A percentile compares a stretch with the other conserved stretches of the same genome.
Conservation (phyloP, 2,329 filamentous ascomycete genomes). For the Magnaporthiopsis poae region DNA sequence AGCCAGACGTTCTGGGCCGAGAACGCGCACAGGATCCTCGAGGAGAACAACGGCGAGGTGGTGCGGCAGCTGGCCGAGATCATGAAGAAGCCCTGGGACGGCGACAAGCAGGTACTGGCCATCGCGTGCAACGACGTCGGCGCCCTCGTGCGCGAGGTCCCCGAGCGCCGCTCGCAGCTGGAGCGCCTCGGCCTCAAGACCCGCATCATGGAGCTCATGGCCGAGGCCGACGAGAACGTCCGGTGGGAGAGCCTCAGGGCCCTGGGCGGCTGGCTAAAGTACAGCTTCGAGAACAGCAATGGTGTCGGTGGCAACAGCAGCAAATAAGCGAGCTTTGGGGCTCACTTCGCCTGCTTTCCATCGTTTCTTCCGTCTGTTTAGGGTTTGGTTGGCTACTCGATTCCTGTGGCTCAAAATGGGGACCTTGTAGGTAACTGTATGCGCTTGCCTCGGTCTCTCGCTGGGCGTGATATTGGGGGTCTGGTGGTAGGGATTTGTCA, state of each 20-base stretch:
- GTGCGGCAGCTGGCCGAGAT: conserved; percentile 78
- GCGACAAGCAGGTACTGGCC: conserved; percentile 77
- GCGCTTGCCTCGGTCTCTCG: neutral
- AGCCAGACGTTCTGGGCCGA: conserved; percentile 84
- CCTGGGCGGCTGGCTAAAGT: conserved; percentile 57
- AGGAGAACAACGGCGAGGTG: conserved; percentile 69
- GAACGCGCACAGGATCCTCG: conserved; percentile 77
- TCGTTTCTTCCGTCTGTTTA: neutral
- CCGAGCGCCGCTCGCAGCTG: conserved; percentile 68
- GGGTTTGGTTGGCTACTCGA: neutral
- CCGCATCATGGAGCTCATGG: conserved; percentile 88
- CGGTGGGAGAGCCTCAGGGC: conserved; percentile 87
- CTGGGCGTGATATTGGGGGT: neutral
- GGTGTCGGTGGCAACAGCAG: conserved; percentile 14
- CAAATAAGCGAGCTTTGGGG: conserved; percentile 3
- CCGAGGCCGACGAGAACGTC: conserved; percentile 75
- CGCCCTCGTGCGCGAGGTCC: conserved; percentile 78
- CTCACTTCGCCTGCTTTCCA: neutral
- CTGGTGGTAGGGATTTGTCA: neutral
- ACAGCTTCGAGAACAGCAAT: conserved; percentile 42
- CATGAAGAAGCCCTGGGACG: conserved; percentile 61
- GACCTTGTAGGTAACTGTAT: neutral
- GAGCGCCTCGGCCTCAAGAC: conserved; percentile 80
- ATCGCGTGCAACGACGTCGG: conserved; percentile 90
- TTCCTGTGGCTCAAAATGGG: neutral